A percentile compares a stretch with the other conserved stretches of the same genome.
phyloP scores from a whole-genome alignment of 179 eudicot genomes.

The Amaranthus tricolor region DNA sequence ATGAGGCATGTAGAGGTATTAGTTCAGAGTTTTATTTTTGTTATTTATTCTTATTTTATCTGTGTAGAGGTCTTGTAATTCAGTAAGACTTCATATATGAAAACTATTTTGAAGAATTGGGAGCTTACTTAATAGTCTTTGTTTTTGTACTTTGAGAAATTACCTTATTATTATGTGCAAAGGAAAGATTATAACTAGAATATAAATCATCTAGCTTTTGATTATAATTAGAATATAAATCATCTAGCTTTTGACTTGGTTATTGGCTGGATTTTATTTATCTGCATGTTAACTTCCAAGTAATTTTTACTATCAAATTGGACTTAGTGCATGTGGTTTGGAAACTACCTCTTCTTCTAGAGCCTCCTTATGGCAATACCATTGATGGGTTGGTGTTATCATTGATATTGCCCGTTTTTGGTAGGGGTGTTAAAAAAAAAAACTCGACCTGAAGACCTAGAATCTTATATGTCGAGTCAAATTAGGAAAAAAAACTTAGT shows the following conservation, averaged over 20 bases:
- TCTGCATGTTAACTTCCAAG: not conserved
- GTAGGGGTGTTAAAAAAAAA: too few species aligned
- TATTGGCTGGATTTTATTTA: not conserved
- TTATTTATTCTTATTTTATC: not conserved
- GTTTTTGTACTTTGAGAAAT: not conserved
- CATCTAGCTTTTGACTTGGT: not conserved
- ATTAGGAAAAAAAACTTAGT: too few species aligned
- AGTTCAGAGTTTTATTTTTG: not conserved
- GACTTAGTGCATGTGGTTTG: not conserved
- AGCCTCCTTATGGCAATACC: slow-evolving; percentile 1
- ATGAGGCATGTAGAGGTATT: slow-evolving; percentile 35
- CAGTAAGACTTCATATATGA: not conserved
- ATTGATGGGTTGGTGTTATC: not conserved
- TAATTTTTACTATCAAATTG: not conserved
- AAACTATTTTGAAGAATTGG: not conserved
- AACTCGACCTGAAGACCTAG: too few species aligned
- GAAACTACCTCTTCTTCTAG: not conserved
- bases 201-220: not conserved
- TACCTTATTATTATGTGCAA: too few species aligned
- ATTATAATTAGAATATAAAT: not conserved
- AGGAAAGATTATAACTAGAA: not conserved
- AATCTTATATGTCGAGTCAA: too few species aligned
- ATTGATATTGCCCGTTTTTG: not conserved
- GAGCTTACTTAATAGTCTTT: not conserved
- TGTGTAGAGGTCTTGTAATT: not conserved